These are phyloP conservation scores for Talaromyces ruber DNA, from an alignment of 495 filamentous ascomycete species.

Conservation along the genomic window DNA sequence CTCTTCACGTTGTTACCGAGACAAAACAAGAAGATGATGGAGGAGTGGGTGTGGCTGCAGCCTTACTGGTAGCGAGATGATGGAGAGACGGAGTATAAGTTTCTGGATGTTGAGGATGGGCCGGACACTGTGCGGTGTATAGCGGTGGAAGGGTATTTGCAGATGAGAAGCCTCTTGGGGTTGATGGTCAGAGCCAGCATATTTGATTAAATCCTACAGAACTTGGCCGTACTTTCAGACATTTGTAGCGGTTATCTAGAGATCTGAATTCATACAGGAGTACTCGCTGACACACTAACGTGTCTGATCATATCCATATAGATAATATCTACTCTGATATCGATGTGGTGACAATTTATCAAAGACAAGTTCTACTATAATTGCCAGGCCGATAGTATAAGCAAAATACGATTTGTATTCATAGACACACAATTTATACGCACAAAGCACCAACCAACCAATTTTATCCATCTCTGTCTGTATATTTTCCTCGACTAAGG, in stretches of 20 bases:
- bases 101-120: not conserved
- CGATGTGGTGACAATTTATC: too few species aligned
- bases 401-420: not conserved
- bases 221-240: too few species aligned
- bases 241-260: too few species aligned
- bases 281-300: too few species aligned
- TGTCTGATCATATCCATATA: too few species aligned
- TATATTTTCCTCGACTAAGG: not conserved
- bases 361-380: too few species aligned
- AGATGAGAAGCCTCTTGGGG: not conserved
- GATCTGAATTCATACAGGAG: too few species aligned
- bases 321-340: too few species aligned
- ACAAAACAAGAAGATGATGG: not conserved
- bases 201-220: too few species aligned
- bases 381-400: too few species aligned
- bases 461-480: not conserved
- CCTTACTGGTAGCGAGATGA: not conserved
- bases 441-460: not conserved
- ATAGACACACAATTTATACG: not conserved
- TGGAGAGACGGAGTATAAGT: not conserved
- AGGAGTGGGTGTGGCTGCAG: not conserved
- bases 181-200: not conserved
- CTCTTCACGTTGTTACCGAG: too few species aligned
- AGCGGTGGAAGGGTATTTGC: not conserved
- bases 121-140: not conserved